Base-by-base conservation (phyloP, 345 rosid species). In the Raphanus raphanistrum region DNA sequence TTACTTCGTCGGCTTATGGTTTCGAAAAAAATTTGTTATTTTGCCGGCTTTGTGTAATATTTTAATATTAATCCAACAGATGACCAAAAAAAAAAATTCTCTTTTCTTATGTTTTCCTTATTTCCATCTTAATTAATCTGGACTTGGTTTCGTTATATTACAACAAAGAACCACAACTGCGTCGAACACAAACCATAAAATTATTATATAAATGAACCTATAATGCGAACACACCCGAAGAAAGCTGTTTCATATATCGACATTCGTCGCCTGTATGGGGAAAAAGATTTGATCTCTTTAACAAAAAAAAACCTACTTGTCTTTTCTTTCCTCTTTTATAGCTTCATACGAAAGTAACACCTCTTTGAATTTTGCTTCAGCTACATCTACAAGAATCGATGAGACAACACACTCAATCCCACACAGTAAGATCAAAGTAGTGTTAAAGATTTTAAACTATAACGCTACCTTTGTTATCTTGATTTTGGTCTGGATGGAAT, bases 401-500 rank as follows among this genome's bases (percentile, higher is more conserved):
- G 28, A 68, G 35, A 58, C 59, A 5, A 41, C 0, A 4, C 4
- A 3, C 69, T 50, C 63, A 35, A 61, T 26, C 32, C n/a, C n/a
- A 62, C 32, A 7, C 9, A 13, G 43, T 26, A 25, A 45, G 12
- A 58, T 12, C 25, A 57, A 31, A 65, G 41, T 41, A 57, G 15
- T 7, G 41, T 64, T 28, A 52, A 29, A 31, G 28, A 55, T 41
- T 8, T 13, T 21, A 58, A 36, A 33, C 68, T 16, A 2, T 16
- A 63, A 63, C n/a, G n/a, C 17, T 9, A 90, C 98, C 92, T 90
- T 90, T 95, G 81, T 92, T 87, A 79, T 85, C 86, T 66, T 90
- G 97, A 86, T 95, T 92, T 83, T 95, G 98, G 82, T 95, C 98
- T 0, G 99, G 99, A 76, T 95, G 99, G 68, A 92, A 92, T 74